A percentile compares a stretch with the other conserved stretches of the same genome.
These are phyloP conservation scores for Ustilago trichophora DNA, from an alignment of 1,284 basidiomycete genomes.

Conservation along the genomic window DNA sequence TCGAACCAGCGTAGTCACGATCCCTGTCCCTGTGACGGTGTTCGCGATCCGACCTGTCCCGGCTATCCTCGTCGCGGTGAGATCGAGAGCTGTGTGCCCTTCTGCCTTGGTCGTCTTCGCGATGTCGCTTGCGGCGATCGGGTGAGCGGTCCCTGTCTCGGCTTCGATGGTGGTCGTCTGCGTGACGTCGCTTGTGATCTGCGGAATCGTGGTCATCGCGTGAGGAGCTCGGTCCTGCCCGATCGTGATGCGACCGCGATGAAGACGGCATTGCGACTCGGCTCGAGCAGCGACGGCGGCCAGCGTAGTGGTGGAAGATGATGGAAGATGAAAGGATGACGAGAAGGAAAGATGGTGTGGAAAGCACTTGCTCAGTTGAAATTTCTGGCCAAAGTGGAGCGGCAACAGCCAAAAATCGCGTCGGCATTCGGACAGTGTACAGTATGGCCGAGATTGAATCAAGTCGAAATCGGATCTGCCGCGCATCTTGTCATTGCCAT, in stretches of 20 bases:
- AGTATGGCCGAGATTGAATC: too few species aligned
- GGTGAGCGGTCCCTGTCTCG: conserved; percentile 14
- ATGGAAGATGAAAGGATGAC: background rate
- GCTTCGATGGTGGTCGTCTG: conserved; percentile 11
- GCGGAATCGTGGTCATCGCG: conserved; percentile 13
- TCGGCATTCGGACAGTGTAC: too few species aligned
- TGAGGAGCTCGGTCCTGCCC: conserved; percentile 16
- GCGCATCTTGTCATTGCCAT: too few species aligned
- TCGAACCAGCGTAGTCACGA: conserved; percentile 13
- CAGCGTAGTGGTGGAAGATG: too few species aligned
- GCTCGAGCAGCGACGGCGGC: too few species aligned
- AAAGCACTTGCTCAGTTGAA: background rate
- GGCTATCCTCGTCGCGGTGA: conserved; percentile 8
- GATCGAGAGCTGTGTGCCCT: conserved; percentile 18
- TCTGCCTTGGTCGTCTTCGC: conserved; percentile 14
- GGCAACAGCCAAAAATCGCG: too few species aligned
- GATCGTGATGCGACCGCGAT: conserved; percentile 14
- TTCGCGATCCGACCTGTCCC: conserved; percentile 18
- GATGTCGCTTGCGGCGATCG: conserved; percentile 29
- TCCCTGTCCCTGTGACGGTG: conserved; percentile 14
- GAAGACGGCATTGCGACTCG: conserved; percentile 21
- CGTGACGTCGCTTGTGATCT: conserved; percentile 20
- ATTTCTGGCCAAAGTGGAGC: too few species aligned
- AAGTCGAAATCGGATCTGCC: too few species aligned
- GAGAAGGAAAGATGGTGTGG: background rate